Percentiles rank a stretch among this genome's conserved stretches.
phyloP scores from a whole-genome alignment of 495 filamentous ascomycete genomes.

The Neurospora intermedia region DNA sequence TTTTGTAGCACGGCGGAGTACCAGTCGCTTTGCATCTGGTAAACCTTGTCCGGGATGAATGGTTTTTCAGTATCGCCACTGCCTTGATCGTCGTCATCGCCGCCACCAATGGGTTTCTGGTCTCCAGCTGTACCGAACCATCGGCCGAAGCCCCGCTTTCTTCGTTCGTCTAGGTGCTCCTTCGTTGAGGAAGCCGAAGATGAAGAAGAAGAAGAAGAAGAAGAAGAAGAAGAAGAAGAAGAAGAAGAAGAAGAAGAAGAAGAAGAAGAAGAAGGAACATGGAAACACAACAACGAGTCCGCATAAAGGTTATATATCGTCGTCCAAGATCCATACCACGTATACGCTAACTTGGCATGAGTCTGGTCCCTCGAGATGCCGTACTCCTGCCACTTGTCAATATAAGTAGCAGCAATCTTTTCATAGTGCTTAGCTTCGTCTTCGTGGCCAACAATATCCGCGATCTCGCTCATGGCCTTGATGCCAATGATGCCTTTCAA shows the following conservation, averaged over 20 bases:
- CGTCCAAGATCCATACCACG: constrained; percentile 94
- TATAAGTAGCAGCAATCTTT: constrained; percentile 63
- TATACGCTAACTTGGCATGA: constrained; percentile 84
- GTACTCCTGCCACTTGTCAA: constrained; percentile 72
- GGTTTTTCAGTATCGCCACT: not conserved
- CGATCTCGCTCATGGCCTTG: constrained; percentile 81
- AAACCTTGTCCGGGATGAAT: constrained; percentile 63
- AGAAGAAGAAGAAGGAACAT: constrained; percentile 32
- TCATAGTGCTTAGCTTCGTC: constrained; percentile 58
- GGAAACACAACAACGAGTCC: constrained; percentile 74
- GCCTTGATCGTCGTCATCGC: constrained; percentile 3
- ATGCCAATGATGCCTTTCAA: constrained; percentile 93
- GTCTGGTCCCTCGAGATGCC: constrained; percentile 72
- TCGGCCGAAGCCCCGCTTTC: not conserved
- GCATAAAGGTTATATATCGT: constrained; percentile 87
- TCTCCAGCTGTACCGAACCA: constrained; percentile 2
- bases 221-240: not conserved
- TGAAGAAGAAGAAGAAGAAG: not conserved
- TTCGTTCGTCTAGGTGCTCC: not conserved
- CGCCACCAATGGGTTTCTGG: constrained; percentile 35
- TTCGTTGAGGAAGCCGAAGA: not conserved
- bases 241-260: no score
- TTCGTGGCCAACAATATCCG: constrained; percentile 55
- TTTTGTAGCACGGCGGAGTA: constrained; percentile 72
- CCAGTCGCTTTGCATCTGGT: constrained; percentile 75